A percentile compares a stretch with the other conserved stretches of the same genome.
Evolutionary conservation across 345 rosid species (phyloP).

Genomic region (Salix viminalis): DNA sequence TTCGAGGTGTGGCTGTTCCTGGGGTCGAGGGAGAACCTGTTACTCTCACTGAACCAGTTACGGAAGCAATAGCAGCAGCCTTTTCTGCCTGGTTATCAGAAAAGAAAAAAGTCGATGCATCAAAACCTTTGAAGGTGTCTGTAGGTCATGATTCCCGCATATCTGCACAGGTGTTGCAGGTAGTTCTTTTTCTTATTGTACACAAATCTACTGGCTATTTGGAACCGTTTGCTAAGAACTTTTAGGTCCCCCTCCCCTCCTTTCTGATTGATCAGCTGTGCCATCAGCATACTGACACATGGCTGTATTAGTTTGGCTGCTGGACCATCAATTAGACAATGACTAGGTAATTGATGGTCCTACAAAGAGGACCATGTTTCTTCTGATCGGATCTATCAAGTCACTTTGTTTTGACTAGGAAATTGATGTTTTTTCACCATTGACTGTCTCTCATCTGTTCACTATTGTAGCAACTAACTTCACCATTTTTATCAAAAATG

Average conservation of each 20-base stretch:
- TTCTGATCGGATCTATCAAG: not conserved
- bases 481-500: not conserved
- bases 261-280: not conserved
- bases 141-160: constrained; percentile 96
- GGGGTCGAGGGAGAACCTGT: constrained; percentile 95
- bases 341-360: not conserved
- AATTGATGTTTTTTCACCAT: not conserved
- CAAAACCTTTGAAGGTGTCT: constrained; percentile 53
- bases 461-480: not conserved
- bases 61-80: constrained; percentile 91
- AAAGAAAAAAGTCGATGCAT: constrained; percentile 49
- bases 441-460: not conserved
- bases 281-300: not conserved
- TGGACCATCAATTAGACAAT: not conserved
- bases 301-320: not conserved
- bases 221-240: not conserved
- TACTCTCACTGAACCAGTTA: constrained; percentile 70
- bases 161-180: constrained; percentile 75
- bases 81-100: constrained; percentile 84
- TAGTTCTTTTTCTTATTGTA: constrained; percentile 11
- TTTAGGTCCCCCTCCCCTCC: not conserved
- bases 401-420: not conserved
- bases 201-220: not conserved
- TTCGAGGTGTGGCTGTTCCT: constrained; percentile 87
- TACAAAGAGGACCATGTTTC: not conserved